These are phyloP conservation scores for Tylopilus felleus DNA, from an alignment of 768 basidiomycete genomes.

Conservation along the genomic window DNA sequence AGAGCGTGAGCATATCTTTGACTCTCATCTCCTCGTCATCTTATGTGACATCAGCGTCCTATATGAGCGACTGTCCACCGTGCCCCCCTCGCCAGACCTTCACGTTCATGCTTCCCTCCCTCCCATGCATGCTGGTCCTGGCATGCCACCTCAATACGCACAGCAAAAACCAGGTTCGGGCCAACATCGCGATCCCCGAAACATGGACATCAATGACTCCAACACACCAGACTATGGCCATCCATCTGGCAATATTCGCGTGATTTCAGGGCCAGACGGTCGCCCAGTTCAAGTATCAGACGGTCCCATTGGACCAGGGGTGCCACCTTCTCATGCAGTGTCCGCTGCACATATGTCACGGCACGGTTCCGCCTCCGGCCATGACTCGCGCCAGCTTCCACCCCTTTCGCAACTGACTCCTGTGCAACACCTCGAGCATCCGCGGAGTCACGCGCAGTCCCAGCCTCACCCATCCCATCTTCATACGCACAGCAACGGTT, in stretches of 20 bases:
- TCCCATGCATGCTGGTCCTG: conserved; percentile 33
- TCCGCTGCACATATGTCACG: conserved; percentile 41
- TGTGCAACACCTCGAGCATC: conserved; percentile 37
- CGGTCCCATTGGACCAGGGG: conserved; percentile 42
- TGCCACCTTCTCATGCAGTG: conserved; percentile 37
- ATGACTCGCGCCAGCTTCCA: conserved; percentile 49
- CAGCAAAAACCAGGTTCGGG: conserved; percentile 17
- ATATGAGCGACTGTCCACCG: conserved; percentile 69
- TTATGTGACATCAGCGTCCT: conserved; percentile 51
- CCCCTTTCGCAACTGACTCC: conserved; percentile 47
- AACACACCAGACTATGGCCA: conserved; percentile 48
- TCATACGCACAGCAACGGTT: conserved; percentile 39
- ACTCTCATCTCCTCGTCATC: conserved; percentile 20
- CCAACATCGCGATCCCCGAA: conserved; percentile 38
- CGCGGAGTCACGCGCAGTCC: conserved; percentile 35
- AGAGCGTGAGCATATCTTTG: conserved; percentile 63
- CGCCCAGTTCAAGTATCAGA: conserved; percentile 50
- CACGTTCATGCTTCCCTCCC: conserved; percentile 39
- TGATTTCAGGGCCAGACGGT: conserved; percentile 45
- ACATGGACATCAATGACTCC: conserved; percentile 47
- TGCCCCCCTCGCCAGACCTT: conserved; percentile 54
- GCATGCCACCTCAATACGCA: conserved; percentile 34
- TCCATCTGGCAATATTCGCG: conserved; percentile 45
- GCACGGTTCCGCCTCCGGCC: conserved; percentile 39
- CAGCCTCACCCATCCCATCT: conserved; percentile 39